Evolutionary conservation across 1,284 basidiomycete genomes (phyloP).

Genomic region (Fomitopsis pinicola): DNA sequence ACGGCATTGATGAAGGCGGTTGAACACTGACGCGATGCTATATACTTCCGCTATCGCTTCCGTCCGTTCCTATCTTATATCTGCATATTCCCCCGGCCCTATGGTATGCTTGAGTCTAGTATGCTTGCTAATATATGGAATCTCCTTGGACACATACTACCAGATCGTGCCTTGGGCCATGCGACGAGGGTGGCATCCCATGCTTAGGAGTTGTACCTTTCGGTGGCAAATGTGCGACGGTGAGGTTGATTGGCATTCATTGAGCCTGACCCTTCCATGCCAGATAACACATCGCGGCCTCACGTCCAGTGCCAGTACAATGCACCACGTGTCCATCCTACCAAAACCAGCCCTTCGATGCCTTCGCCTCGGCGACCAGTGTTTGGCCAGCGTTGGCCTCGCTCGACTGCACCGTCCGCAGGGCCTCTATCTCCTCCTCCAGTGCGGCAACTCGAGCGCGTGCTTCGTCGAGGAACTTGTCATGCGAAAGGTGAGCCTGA

Average conservation of each 20-base stretch:
- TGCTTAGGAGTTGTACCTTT: neutral
- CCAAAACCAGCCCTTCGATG: conserved; percentile 4
- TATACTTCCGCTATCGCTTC: neutral
- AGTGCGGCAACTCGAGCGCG: conserved; percentile 44
- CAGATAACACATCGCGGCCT: neutral
- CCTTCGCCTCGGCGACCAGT: neutral
- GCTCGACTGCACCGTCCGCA: conserved; percentile 21
- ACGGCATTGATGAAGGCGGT: conserved; percentile 49
- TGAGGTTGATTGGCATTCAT: neutral
- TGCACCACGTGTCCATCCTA: neutral
- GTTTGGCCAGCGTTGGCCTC: neutral
- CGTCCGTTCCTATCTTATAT: neutral
- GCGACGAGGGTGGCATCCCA: too few relatives aligned
- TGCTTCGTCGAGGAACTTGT: conserved; percentile 65
- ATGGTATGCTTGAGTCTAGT: neutral
- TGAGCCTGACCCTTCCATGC: neutral
- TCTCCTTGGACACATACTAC: neutral
- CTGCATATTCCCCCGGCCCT: neutral
- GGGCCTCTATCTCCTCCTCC: conserved; percentile 53
- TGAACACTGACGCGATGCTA: neutral
- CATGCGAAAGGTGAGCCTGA: conserved; percentile 59
- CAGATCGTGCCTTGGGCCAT: neutral
- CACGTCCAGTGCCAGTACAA: neutral
- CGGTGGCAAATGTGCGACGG: neutral
- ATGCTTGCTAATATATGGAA: neutral